These are phyloP conservation scores for Cicer pinnatifidum DNA, from an alignment of 306 rosid species.

Conservation along the genomic window DNA sequence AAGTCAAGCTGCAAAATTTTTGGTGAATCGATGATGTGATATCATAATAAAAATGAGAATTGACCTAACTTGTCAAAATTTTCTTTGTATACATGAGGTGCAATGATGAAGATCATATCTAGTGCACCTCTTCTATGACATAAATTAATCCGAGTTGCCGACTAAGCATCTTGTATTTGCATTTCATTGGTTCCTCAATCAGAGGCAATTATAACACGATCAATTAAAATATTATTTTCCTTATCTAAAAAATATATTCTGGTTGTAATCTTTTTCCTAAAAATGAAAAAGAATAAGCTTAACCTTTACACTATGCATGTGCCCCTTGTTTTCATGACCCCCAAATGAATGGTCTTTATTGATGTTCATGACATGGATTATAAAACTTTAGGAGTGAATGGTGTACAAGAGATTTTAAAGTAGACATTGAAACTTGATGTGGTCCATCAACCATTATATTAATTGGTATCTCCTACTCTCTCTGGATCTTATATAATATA, in stretches of 20 bases:
- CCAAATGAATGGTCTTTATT: slow-evolving; percentile 37
- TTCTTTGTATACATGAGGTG: slow-evolving; percentile 1
- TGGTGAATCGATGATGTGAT: not conserved
- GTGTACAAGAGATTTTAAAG: slow-evolving; percentile 32
- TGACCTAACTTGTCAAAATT: slow-evolving; percentile 40
- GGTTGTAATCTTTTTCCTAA: not conserved
- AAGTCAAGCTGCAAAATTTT: slow-evolving; percentile 21
- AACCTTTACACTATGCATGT: slow-evolving; percentile 27
- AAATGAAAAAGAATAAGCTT: slow-evolving; percentile 7
- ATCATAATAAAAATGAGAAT: not conserved
- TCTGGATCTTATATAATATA: too few species aligned
- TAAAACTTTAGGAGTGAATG: slow-evolving; percentile 23
- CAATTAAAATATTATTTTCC: not conserved
- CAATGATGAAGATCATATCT: slow-evolving; percentile 41
- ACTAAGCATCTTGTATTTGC: not conserved
- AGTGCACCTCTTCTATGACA: slow-evolving; percentile 16
- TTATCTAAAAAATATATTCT: not conserved
- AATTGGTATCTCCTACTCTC: not conserved
- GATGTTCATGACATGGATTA: slow-evolving; percentile 19
- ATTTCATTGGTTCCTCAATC: slow-evolving; percentile 46
- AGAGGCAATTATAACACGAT: slow-evolving; percentile 43
- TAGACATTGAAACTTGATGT: slow-evolving; percentile 26
- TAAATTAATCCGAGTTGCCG: slow-evolving; percentile 21
- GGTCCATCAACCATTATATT: slow-evolving; percentile 4
- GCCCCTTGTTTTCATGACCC: slow-evolving; percentile 20